phyloP scores from a whole-genome alignment of 1,139 yeast species.

The Scheffersomyces segobiensis region DNA sequence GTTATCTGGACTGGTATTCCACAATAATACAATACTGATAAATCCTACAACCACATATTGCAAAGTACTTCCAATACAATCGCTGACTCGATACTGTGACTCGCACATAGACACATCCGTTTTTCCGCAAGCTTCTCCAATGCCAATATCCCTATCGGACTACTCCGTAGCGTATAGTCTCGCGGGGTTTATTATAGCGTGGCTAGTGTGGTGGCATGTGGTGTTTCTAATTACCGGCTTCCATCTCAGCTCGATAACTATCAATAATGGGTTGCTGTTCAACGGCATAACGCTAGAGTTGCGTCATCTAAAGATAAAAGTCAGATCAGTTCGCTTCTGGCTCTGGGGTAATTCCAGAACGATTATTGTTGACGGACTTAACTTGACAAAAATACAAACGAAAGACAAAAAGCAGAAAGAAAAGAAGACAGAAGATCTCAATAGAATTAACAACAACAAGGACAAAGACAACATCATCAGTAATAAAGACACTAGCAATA shows the following conservation, averaged over 20 bases:
- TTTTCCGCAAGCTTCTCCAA: conserved; percentile 1
- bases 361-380: conserved; percentile 31
- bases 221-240: conserved; percentile 33
- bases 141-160: conserved; percentile 1
- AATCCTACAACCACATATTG: not conserved
- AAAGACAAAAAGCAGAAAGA: not conserved
- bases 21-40: not conserved
- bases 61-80: not conserved
- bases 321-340: conserved; percentile 31
- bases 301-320: conserved; percentile 12
- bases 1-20: not conserved
- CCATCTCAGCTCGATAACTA: conserved; percentile 31
- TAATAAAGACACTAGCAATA: not conserved
- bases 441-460: not conserved
- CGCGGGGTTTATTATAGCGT: conserved; percentile 10
- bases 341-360: conserved; percentile 43
- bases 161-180: conserved; percentile 8
- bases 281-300: conserved; percentile 27
- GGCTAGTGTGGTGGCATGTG: conserved; percentile 31
- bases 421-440: conserved; percentile 7
- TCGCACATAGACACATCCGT: conserved; percentile 4
- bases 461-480: not conserved
- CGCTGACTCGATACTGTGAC: not conserved
- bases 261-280: conserved; percentile 44
- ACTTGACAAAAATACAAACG: conserved; percentile 9